Evolutionary conservation across 768 basidiomycete species (phyloP), one percentile per base, ranked within the genome.

Genomic region (Phaffia tasmanica): DNA sequence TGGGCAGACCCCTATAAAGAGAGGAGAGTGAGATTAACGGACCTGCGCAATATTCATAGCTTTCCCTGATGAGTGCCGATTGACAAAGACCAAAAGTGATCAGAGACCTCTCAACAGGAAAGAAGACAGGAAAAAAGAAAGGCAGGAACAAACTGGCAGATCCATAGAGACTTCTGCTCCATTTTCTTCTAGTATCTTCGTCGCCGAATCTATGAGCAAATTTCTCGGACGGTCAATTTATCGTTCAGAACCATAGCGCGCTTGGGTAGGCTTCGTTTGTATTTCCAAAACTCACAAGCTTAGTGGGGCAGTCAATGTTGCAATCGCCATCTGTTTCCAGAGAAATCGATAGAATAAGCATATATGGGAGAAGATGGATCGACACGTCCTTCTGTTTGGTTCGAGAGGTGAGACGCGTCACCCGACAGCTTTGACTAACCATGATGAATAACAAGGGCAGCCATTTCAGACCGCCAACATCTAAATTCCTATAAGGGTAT

Each of bases 101-200:
- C 6, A 42, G 11, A 42, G 35, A 42, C 11, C 35, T 42, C 35
- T 42, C 11, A 11, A 42, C 11, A 42, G 35, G 11, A 42, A 5
- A 42, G 6, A 42, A 42, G 35, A 46, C 1, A 53, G 1, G 29
- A 23, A 8, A 50, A 29, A 25, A 53, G 48, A 5, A 25, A 18
- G 55, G 6, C 8, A 8, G 30, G 14, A 23, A 58, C 70, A 57
- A 42, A 71, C 71, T 67, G 58, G 69, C 70, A 9, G 67, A 69
- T 18, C 76, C 77, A 57, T 77, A 77, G 49, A 77, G 76, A 23
- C 73, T 70, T 25, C 76, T 62, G 21, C 74, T 74, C 77, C 76
- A 76, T n/a, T 69, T 70, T 2, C 70, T 60, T 42, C 76, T 74
- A 9, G 75, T 75, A 15, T 72, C 72, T 46, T 70, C 64, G 15